Conservation (phyloP, 202 grass and related monocot species). For the Musa balbisiana region DNA sequence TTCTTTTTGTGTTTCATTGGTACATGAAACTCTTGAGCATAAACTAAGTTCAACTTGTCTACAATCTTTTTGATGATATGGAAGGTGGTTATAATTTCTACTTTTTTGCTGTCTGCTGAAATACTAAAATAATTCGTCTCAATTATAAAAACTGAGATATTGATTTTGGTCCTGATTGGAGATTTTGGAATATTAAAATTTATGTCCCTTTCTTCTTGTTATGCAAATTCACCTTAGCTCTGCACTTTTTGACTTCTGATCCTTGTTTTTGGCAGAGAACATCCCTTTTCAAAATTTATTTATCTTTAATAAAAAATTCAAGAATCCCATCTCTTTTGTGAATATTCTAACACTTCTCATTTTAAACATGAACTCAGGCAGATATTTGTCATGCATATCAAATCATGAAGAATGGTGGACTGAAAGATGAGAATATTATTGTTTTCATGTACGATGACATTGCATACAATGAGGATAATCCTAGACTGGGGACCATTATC, state of each 20-base stretch:
- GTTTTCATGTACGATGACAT: slow-evolving; percentile 96
- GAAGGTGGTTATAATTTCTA: too few species aligned
- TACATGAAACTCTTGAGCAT: too few species aligned
- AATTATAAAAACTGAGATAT: too few species aligned
- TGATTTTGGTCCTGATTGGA: not conserved
- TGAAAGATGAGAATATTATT: slow-evolving; percentile 93
- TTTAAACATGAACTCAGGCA: slow-evolving; percentile 37
- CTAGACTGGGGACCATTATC: slow-evolving; percentile 62
- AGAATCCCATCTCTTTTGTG: too few species aligned
- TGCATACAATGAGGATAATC: slow-evolving; percentile 58
- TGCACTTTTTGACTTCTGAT: not conserved
- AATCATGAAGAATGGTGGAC: slow-evolving; percentile 80
- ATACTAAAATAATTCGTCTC: too few species aligned
- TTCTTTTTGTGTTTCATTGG: too few species aligned
- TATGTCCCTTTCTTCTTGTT: not conserved
- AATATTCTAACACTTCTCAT: slow-evolving; percentile 4
- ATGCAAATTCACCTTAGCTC: not conserved
- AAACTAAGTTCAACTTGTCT: too few species aligned
- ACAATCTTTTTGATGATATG: too few species aligned
- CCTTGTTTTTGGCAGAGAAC: not conserved
- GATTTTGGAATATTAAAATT: not conserved
- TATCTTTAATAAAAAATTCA: too few species aligned
- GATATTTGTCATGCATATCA: slow-evolving; percentile 93
- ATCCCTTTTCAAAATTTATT: too few species aligned
- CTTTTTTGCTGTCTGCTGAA: too few species aligned